Evolutionary conservation across 176 grass and related monocot genomes (phyloP).

Genomic region (Carex scoparia): DNA sequence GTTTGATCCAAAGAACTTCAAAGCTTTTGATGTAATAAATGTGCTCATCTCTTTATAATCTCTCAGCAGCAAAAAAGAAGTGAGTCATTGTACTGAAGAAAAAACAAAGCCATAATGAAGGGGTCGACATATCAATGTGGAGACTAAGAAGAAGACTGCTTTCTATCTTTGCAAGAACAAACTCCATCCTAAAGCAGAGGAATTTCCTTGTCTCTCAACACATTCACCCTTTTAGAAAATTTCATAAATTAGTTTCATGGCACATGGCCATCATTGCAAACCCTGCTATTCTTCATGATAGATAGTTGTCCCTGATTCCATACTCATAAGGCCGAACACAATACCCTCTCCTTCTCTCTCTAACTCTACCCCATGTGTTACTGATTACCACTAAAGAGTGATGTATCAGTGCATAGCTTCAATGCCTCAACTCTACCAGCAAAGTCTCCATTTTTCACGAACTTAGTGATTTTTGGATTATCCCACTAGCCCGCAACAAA

Average conservation of each 20-base stretch:
- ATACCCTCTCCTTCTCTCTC: constrained; percentile 24
- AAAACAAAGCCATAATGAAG: not conserved
- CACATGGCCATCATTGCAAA: constrained; percentile 32
- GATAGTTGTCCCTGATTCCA: constrained; percentile 10
- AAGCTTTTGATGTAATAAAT: not conserved
- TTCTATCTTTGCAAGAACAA: constrained; percentile 32
- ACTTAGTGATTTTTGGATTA: no score
- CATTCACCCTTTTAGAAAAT: constrained; percentile 16
- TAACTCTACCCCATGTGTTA: constrained; percentile 32
- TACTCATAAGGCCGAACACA: constrained; percentile 24
- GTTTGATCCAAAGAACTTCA: not conserved
- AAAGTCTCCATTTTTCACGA: not conserved
- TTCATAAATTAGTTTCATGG: constrained; percentile 39
- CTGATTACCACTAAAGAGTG: constrained; percentile 16
- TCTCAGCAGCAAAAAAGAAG: not conserved
- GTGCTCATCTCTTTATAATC: not conserved
- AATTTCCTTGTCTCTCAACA: constrained; percentile 36
- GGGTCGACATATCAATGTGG: not conserved
- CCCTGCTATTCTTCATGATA: constrained; percentile 42
- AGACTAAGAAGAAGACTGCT: not conserved
- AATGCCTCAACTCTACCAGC: constrained; percentile 11
- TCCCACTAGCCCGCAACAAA: no score
- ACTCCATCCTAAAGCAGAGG: constrained; percentile 27
- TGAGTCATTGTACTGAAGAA: not conserved
- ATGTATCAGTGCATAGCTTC: constrained; percentile 10